Percentiles rank a stretch among this genome's conserved stretches.
These are phyloP conservation scores for Friedmanniomyces simplex DNA, from an alignment of 495 filamentous ascomycete species.

Conservation along the genomic window DNA sequence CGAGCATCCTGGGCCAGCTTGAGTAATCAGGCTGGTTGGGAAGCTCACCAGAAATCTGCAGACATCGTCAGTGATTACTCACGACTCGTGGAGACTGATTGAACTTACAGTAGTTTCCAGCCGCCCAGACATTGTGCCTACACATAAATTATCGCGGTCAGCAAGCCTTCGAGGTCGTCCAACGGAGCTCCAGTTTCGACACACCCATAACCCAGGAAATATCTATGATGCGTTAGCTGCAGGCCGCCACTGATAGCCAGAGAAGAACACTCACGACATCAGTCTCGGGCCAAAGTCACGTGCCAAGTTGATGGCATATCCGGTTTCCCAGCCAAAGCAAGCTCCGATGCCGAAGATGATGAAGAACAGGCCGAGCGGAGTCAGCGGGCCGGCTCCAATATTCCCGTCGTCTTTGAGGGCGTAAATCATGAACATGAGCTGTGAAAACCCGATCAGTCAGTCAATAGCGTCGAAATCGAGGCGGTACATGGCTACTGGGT, in stretches of 20 bases:
- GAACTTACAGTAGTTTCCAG: conserved; percentile 55
- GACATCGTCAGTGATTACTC: not conserved
- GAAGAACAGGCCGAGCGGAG: conserved; percentile 50
- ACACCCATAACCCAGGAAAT: conserved; percentile 50
- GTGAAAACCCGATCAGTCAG: conserved; percentile 18
- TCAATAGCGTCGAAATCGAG: too few species aligned
- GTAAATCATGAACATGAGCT: conserved; percentile 54
- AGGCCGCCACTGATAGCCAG: conserved; percentile 31
- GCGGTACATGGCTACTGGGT: too few species aligned
- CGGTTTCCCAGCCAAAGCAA: conserved; percentile 61
- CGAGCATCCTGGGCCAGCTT: too few species aligned
- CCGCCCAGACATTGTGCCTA: conserved; percentile 46
- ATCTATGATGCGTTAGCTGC: conserved; percentile 17
- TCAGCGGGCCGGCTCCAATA: conserved; percentile 23
- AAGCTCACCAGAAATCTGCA: not conserved
- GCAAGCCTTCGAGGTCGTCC: too few species aligned
- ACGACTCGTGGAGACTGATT: conserved; percentile 1
- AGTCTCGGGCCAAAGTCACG: conserved; percentile 59
- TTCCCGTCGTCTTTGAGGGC: conserved; percentile 49
- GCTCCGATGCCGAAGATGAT: conserved; percentile 58
- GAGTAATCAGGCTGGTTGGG: conserved; percentile 26
- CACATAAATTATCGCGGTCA: conserved; percentile 17
- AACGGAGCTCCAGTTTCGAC: conserved; percentile 8
- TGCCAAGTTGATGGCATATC: conserved; percentile 53
- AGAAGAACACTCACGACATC: conserved; percentile 32